Percentiles rank a stretch among this genome's conserved stretches.
phyloP scores from a whole-genome alignment of 176 grass and related monocot species.

The Oryza glaberrima region DNA sequence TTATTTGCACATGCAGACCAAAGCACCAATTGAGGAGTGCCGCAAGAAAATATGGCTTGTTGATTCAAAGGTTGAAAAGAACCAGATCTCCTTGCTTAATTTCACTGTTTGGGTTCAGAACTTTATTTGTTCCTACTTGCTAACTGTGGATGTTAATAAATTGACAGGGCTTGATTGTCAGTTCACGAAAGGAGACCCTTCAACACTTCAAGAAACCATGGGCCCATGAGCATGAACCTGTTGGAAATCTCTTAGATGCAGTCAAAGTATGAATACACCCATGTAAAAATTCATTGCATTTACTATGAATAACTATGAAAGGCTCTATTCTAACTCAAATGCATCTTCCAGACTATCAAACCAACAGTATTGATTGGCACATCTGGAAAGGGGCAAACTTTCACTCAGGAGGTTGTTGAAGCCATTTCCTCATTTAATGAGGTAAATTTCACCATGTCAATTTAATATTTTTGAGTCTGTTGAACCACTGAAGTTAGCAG shows the following conservation, averaged over 20 bases:
- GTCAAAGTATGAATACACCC: slow-evolving; percentile 58
- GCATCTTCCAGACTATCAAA: slow-evolving; percentile 65
- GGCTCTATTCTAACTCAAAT: slow-evolving; percentile 31
- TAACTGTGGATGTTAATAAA: slow-evolving; percentile 44
- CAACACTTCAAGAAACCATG: slow-evolving; percentile 99
- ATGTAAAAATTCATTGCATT: not conserved
- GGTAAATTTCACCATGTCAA: slow-evolving; percentile 46
- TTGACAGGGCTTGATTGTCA: slow-evolving; percentile 81
- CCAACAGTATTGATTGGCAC: slow-evolving; percentile 90
- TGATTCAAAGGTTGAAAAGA: slow-evolving; percentile 80
- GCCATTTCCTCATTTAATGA: slow-evolving; percentile 81
- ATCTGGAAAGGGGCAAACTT: slow-evolving; percentile 95
- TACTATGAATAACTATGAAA: not conserved
- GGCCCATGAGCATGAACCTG: slow-evolving; percentile 84
- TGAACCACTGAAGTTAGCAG: slow-evolving; percentile 8
- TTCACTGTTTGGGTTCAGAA: slow-evolving; percentile 1
- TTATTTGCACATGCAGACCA: slow-evolving; percentile 59
- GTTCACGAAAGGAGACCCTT: slow-evolving; percentile 78
- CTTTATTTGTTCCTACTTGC: slow-evolving; percentile 12
- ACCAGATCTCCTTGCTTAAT: not conserved
- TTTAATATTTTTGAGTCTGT: slow-evolving; percentile 17
- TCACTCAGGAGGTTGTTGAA: slow-evolving; percentile 91
- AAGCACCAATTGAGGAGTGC: slow-evolving; percentile 71
- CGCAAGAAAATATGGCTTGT: slow-evolving; percentile 97
- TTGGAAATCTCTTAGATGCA: slow-evolving; percentile 73